Evolutionary conservation across 495 filamentous ascomycete species (phyloP), one percentile per base, ranked within the genome.

Genomic region (Penicillium steckii): DNA sequence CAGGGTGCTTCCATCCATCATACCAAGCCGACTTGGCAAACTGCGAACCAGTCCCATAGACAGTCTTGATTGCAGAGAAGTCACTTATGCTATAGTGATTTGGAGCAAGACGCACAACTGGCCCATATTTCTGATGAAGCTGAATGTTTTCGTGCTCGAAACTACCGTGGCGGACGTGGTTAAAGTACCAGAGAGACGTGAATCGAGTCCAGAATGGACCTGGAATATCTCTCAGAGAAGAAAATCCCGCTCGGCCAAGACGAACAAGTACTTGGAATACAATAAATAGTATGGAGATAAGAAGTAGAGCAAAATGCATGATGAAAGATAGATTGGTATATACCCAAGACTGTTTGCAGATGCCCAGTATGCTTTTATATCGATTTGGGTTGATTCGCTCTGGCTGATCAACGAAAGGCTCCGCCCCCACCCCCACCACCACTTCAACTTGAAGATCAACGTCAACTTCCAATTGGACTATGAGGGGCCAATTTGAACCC

Each of bases 111-210:
- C 78, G 74, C 7, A 83, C 76, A 8, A 81, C 58, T 0, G 69
- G 56, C 0, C 76, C 75, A 33, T 65, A 67, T 35, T 53, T 32
- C 7, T 52, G 27, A 56, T 85, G 81, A 12, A 83, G 61, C 0
- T 46, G 44, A 24, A 79, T 69, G 44, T 79, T 76, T 17, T 71
- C 72, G 7, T 63, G 42, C 23, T 83, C 69, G 44, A 79, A 78
- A 9, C 66, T 53, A 10, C 78, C 76, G 7, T 59, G 53, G 17
- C 61, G 65, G 18, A 80, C 61, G 8, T 62, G 68, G 3, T 64
- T 59, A 44, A 82, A 74, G 50, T 79, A 80, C 81, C 83, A 87
- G 17, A 80, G 55, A 21, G 76, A 72, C 6, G 78, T 81, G 54
- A 84, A 77, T 1, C 76, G 74, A 17, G 83, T 74, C 38, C 76